These are phyloP conservation scores for Neurospora sp. DNA, from an alignment of 495 filamentous ascomycete genomes.

Conservation along the genomic window DNA sequence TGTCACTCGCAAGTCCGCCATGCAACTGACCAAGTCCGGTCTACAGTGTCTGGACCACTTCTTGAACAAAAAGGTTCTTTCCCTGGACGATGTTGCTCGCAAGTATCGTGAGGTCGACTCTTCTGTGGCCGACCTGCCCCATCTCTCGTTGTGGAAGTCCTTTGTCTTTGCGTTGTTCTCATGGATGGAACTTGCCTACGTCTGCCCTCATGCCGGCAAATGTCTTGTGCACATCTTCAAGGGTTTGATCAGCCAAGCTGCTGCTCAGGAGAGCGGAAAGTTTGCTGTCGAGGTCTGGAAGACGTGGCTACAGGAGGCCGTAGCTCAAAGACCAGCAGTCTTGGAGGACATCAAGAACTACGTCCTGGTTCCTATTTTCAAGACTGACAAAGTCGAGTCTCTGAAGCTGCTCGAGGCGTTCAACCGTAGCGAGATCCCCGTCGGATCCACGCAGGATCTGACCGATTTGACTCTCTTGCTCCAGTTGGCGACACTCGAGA, in stretches of 20 bases:
- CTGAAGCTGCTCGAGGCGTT: constrained; percentile 43
- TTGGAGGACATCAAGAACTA: constrained; percentile 61
- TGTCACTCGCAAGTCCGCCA: constrained; percentile 40
- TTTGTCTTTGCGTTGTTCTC: constrained; percentile 42
- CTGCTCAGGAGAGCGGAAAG: constrained; percentile 5
- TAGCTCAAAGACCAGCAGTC: constrained; percentile 40
- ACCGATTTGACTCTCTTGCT: constrained; percentile 47
- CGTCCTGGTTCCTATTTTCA: constrained; percentile 65
- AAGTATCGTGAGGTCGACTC: constrained; percentile 25
- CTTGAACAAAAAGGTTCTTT: constrained; percentile 41
- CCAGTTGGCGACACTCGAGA: constrained; percentile 58
- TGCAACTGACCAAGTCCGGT: constrained; percentile 49
- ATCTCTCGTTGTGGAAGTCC: constrained; percentile 27
- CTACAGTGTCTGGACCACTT: constrained; percentile 52
- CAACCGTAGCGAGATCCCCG: constrained; percentile 25
- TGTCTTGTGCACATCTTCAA: constrained; percentile 50
- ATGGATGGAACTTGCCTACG: constrained; percentile 54
- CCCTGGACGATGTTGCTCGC: constrained; percentile 26
- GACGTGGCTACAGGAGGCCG: constrained; percentile 34
- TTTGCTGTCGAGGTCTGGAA: constrained; percentile 38
- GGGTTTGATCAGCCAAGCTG: constrained; percentile 16
- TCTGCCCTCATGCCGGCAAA: constrained; percentile 56
- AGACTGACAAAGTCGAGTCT: constrained; percentile 43
- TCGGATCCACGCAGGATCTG: constrained; percentile 31
- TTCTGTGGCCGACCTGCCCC: constrained; percentile 6